These are phyloP conservation scores for Fraxinus greggii DNA, from an alignment of 305 asterid genomes.

Conservation along the genomic window DNA sequence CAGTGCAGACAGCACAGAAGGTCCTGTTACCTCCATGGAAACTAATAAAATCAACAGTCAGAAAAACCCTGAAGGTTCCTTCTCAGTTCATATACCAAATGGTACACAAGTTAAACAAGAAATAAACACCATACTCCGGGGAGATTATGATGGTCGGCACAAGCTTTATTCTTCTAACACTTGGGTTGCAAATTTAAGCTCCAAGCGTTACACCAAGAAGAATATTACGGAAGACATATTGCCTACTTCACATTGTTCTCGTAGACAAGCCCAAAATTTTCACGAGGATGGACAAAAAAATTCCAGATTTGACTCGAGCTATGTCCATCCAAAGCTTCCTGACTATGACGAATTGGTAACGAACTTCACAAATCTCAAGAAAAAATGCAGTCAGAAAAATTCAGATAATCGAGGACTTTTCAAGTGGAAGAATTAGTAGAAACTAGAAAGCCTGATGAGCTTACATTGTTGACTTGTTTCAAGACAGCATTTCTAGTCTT, in stretches of 20 bases:
- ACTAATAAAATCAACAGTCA: not conserved
- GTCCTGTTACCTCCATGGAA: not conserved
- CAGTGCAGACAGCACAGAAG: not conserved
- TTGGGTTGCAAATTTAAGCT: conserved; percentile 5
- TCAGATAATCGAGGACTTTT: not conserved
- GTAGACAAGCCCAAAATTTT: not conserved
- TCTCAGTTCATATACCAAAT: not conserved
- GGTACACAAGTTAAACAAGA: not conserved
- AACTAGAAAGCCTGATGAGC: not conserved
- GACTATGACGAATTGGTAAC: conserved; percentile 30
- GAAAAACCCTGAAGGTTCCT: not conserved
- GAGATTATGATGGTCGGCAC: not conserved
- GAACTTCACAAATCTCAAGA: conserved; percentile 25
- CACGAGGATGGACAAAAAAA: not conserved
- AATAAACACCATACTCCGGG: not conserved
- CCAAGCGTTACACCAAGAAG: not conserved
- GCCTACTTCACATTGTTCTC: not conserved
- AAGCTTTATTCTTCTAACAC: not conserved
- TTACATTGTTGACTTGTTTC: not conserved
- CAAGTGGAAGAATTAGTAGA: conserved; percentile 20
- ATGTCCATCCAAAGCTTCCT: conserved; percentile 36
- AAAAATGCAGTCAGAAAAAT: not conserved
- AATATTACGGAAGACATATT: not conserved
- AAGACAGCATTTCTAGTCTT: not conserved
- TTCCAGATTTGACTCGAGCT: not conserved